A percentile compares a stretch with the other conserved stretches of the same genome.
Evolutionary conservation across 139 green algal genomes (phyloP).

Genomic region (Auxenochlorella protothecoides): DNA sequence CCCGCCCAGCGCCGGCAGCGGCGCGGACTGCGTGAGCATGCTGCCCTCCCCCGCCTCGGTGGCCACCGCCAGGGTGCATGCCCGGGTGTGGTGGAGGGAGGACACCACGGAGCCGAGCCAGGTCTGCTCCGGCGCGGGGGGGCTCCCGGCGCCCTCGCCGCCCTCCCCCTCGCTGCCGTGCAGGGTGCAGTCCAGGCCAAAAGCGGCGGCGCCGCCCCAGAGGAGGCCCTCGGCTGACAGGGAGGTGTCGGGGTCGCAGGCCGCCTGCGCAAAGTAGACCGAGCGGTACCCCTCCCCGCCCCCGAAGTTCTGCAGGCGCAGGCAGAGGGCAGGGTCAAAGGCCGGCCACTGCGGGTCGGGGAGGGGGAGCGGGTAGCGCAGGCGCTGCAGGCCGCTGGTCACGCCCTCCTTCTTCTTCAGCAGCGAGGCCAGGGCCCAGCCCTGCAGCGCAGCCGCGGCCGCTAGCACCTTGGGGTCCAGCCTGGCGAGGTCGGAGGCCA

Average conservation of each 20-base stretch:
- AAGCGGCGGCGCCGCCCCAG: slow-evolving; percentile 3
- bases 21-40: not conserved
- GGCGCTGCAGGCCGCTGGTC: not conserved
- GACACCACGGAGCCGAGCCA: too few relatives aligned
- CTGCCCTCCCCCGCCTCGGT: not conserved
- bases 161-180: not conserved
- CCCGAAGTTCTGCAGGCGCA: slow-evolving; percentile 16
- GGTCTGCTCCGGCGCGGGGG: too few relatives aligned
- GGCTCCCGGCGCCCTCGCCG: not conserved
- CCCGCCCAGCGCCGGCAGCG: not conserved
- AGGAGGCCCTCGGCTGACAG: not conserved
- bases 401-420: not conserved
- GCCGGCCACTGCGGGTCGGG: slow-evolving; percentile 1
- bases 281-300: slow-evolving; percentile 6
- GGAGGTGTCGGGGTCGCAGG: not conserved
- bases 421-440: slow-evolving; percentile 3
- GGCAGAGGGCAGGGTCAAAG: not conserved
- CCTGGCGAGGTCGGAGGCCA: not conserved
- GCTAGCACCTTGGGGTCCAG: not conserved
- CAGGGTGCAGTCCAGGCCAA: slow-evolving; percentile 8
- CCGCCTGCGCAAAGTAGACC: not conserved
- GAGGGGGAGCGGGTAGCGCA: not conserved
- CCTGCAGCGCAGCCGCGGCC: slow-evolving; percentile 1
- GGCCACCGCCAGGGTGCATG: slow-evolving; percentile 1
- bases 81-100: not conserved